phyloP scores from a whole-genome alignment of 768 basidiomycete species.

The Krasilnikovozyma curviuscula region DNA sequence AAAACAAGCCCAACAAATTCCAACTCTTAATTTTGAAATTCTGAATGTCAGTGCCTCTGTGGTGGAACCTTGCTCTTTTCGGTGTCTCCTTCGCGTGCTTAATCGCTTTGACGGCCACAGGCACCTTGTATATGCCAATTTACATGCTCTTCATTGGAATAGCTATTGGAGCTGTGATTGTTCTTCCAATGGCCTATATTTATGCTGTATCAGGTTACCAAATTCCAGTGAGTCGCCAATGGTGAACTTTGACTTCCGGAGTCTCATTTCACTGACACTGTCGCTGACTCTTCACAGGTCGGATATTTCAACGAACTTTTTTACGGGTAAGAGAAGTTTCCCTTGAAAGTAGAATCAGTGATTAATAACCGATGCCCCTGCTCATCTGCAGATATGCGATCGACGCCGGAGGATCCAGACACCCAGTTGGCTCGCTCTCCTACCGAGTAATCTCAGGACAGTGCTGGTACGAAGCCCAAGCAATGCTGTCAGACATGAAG shows the following conservation, averaged over 20 bases:
- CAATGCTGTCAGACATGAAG: slow-evolving; percentile 1
- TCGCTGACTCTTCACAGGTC: too few species aligned
- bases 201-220: background rate
- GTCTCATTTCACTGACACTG: too few species aligned
- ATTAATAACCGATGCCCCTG: too few species aligned
- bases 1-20: too few species aligned
- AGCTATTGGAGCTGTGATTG: background rate
- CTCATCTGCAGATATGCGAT: too few species aligned
- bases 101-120: background rate
- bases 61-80: background rate
- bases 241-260: too few species aligned
- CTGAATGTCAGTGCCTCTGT: too few species aligned
- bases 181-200: background rate
- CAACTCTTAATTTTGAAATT: too few species aligned
- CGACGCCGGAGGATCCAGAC: background rate
- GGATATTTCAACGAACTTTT: slow-evolving; percentile 3
- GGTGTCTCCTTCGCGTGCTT: background rate
- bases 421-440: background rate
- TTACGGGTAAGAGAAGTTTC: background rate
- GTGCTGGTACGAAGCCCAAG: slow-evolving; percentile 1
- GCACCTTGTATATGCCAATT: background rate
- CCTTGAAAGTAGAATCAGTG: background rate
- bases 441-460: slow-evolving; percentile 2
- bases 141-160: background rate
- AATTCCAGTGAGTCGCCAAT: too few species aligned